phyloP scores from a whole-genome alignment of 148 eudicot species.

The Diospyros lotus region DNA sequence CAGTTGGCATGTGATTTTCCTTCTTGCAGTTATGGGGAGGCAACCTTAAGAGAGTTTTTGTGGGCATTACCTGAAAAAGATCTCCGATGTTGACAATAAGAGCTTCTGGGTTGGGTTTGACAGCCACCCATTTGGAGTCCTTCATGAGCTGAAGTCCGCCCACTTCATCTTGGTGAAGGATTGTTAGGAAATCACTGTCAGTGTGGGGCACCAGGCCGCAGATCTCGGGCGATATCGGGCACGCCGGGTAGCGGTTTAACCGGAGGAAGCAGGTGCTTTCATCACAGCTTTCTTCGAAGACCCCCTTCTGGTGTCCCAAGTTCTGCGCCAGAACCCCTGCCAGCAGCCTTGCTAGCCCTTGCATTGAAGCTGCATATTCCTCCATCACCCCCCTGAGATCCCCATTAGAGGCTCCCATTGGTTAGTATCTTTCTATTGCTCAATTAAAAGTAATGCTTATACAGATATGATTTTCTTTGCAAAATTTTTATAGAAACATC shows the following conservation, averaged over 20 bases:
- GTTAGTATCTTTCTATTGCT: too few relatives aligned
- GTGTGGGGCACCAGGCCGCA: conserved; percentile 38
- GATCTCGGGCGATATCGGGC: conserved; percentile 27
- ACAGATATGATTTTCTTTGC: too few relatives aligned
- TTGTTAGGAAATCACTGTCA: conserved; percentile 42
- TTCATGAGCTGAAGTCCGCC: conserved; percentile 50
- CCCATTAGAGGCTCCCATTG: neutral
- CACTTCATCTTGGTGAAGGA: conserved; percentile 40
- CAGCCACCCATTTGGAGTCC: conserved; percentile 45
- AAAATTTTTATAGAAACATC: too few relatives aligned
- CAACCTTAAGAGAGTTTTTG: too few relatives aligned
- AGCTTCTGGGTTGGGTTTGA: conserved; percentile 39
- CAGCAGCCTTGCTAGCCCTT: conserved; percentile 28
- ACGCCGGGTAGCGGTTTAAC: conserved; percentile 34
- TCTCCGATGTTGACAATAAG: conserved; percentile 51
- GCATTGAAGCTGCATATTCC: conserved; percentile 39
- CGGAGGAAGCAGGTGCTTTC: conserved; percentile 39
- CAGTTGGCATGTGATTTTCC: too few relatives aligned
- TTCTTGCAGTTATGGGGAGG: too few relatives aligned
- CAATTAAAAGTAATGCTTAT: too few relatives aligned
- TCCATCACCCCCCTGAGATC: conserved; percentile 32
- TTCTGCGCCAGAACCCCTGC: conserved; percentile 27
- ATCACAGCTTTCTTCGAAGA: conserved; percentile 21
- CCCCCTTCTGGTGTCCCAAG: conserved; percentile 18
- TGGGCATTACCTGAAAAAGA: conserved; percentile 38